Evolutionary conservation across 176 grass and related monocot genomes (phyloP).

Genomic region (Musa itinerans): DNA sequence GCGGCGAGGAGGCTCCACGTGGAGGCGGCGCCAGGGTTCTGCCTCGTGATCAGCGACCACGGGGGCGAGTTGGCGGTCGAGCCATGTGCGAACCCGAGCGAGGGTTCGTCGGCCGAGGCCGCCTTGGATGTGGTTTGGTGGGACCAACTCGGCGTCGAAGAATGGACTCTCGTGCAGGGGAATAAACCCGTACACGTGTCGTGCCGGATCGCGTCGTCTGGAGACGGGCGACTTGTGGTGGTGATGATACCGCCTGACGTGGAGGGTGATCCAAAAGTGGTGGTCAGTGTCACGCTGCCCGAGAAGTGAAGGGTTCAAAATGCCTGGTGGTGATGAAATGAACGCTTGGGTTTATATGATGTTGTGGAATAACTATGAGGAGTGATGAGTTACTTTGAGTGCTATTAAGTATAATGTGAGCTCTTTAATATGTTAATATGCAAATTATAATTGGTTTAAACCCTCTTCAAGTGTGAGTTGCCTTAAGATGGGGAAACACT

Average conservation of each 20-base stretch:
- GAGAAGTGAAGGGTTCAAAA: too few species aligned
- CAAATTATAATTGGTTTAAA: too few species aligned
- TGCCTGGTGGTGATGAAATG: too few species aligned
- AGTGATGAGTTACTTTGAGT: too few species aligned
- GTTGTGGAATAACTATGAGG: too few species aligned
- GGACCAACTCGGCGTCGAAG: conserved; percentile 48
- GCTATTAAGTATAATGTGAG: too few species aligned
- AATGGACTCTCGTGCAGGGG: conserved; percentile 36
- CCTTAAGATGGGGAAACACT: too few species aligned
- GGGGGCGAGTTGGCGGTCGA: conserved; percentile 25
- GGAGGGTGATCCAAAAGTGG: not conserved
- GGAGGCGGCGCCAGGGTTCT: conserved; percentile 7
- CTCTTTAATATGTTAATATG: too few species aligned
- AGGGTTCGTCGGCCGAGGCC: not conserved
- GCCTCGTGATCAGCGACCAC: conserved; percentile 22
- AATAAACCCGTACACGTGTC: conserved; percentile 58
- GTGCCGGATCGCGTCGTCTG: conserved; percentile 21
- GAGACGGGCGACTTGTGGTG: conserved; percentile 39
- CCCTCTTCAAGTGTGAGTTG: too few species aligned
- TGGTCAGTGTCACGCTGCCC: not conserved
- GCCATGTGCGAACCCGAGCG: conserved; percentile 1
- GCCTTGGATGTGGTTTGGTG: conserved; percentile 22
- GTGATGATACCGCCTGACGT: conserved; percentile 24
- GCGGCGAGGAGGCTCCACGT: conserved; percentile 13
- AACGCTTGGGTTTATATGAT: too few species aligned